Conservation (phyloP, 768 basidiomycete genomes). For the Rhizopogon sp. region DNA sequence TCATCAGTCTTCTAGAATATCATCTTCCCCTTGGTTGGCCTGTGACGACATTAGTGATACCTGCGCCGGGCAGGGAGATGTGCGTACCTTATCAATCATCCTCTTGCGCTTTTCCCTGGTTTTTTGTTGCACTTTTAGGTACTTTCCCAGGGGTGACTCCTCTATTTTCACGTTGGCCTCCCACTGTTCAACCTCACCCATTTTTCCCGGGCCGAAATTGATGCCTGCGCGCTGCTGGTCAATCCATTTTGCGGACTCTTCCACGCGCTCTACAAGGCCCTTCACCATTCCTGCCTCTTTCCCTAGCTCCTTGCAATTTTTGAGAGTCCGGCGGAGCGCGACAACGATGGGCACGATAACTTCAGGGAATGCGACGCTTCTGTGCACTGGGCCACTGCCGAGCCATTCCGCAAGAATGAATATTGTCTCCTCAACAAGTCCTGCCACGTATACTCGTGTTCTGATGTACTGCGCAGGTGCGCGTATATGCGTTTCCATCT, state of each 20-base stretch:
- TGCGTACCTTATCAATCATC: slow-evolving; percentile 67
- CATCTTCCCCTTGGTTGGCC: slow-evolving; percentile 69
- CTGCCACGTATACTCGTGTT: slow-evolving; percentile 83
- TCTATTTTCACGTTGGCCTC: slow-evolving; percentile 56
- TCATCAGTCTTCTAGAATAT: slow-evolving; percentile 51
- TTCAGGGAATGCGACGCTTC: slow-evolving; percentile 92
- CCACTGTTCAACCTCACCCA: slow-evolving; percentile 70
- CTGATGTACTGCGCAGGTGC: slow-evolving; percentile 84
- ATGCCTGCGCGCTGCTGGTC: slow-evolving; percentile 66
- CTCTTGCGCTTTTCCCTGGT: slow-evolving; percentile 67
- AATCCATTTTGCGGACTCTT: slow-evolving; percentile 79
- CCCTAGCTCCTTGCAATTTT: slow-evolving; percentile 41
- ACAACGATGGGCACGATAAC: slow-evolving; percentile 75
- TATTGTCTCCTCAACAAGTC: slow-evolving; percentile 73
- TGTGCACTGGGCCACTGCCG: slow-evolving; percentile 61
- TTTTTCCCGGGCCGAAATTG: slow-evolving; percentile 67
- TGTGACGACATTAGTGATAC: slow-evolving; percentile 26
- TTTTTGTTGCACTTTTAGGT: slow-evolving; percentile 78
- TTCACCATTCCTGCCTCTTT: slow-evolving; percentile 69
- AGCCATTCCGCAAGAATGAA: slow-evolving; percentile 85
- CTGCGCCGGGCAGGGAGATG: neutral
- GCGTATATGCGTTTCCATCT: slow-evolving; percentile 83
- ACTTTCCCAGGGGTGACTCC: slow-evolving; percentile 76
- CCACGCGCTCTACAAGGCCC: slow-evolving; percentile 78
- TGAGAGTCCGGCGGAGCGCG: slow-evolving; percentile 68